phyloP scores from a whole-genome alignment of 768 basidiomycete species.

The Hygrophoropsis aurantiaca region DNA sequence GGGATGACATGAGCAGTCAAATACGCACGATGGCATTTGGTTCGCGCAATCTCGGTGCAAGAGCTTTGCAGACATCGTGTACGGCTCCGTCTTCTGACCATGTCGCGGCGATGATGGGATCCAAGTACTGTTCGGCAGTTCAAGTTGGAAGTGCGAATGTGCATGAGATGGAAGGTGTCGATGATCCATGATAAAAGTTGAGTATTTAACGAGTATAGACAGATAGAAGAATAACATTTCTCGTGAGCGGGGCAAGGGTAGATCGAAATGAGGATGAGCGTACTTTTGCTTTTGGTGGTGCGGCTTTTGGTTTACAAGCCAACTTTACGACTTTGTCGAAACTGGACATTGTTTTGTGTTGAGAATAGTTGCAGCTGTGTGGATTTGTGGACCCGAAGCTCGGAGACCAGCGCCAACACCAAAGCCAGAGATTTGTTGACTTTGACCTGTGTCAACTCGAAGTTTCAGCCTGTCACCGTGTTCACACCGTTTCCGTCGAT shows the following conservation, averaged over 20 bases:
- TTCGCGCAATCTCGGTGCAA: conserved; percentile 83
- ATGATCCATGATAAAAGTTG: not conserved
- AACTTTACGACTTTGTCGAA: conserved; percentile 92
- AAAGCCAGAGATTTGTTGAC: too few species aligned
- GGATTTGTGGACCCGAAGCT: conserved; percentile 4
- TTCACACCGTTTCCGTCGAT: too few species aligned
- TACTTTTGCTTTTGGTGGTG: conserved; percentile 94
- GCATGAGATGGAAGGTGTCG: not conserved
- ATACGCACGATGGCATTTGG: conserved; percentile 82
- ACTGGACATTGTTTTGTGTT: conserved; percentile 60
- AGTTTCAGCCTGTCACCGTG: too few species aligned
- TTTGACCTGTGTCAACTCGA: too few species aligned
- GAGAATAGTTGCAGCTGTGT: conserved; percentile 5
- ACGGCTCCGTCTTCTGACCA: conserved; percentile 94
- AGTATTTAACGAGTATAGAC: conserved; percentile 5
- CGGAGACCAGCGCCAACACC: too few species aligned
- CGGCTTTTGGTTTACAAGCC: conserved; percentile 96
- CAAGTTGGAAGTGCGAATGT: too few species aligned
- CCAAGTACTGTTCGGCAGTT: conserved; percentile 77
- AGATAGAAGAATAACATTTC: too few species aligned
- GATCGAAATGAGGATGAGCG: conserved; percentile 7
- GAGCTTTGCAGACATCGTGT: conserved; percentile 88
- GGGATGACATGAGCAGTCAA: too few species aligned
- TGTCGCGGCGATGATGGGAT: conserved; percentile 95
- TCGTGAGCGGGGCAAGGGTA: conserved; percentile 6